Base-by-base conservation (phyloP, 2,329 filamentous ascomycete species). In the Penicillium hordei region DNA sequence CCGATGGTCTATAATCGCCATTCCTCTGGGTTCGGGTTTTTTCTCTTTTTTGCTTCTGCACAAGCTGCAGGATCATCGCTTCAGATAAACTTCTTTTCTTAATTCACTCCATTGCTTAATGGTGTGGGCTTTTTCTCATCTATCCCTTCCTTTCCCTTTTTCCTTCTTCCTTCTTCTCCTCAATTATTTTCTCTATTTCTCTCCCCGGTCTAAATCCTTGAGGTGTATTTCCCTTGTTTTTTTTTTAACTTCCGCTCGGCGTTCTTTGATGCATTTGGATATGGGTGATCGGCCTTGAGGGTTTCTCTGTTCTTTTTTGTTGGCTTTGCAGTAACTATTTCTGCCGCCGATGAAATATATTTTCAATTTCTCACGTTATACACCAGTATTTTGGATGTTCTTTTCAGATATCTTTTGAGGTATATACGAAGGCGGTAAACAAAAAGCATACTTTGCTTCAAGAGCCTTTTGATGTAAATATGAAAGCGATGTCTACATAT, bases 251-350 rank as follows among this genome's bases (percentile, higher is more conserved):
- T 64, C 62, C 55, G 63, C 53, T 61, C 46, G 72, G 72, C 70
- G 72, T 74, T 74, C 55, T 48, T 56, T 70, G 65, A 68, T 69
- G 70, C 70, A 72, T 72, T 55, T 57, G 63, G 64, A 64, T 68
- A 64, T 62, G 64, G 64, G 67, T 68, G 56, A 72, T 71, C 55
- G 69, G 70, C 60, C 65, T 65, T 65, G 66, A 64, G 62, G 64
- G 62, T 66, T 66, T 55, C 19, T 57, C 45, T 44, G 44, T 63
- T 57, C 45, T 42, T 55, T 52, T 51, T 58, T 43, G 29, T 55
- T 52, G 19, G 43, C 48, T 49, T 51, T 38, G 48, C 51, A 60
- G 43, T 52, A n/a, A n/a, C n/a, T n/a, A 45, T 49, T 31, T 44
- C 21, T 50, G 39, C 27, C 46, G 46, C 21, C 21, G 12, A 29